A percentile compares a stretch with the other conserved stretches of the same genome.
Evolutionary conservation across 345 rosid genomes (phyloP).

Genomic region (Alliaria petiolata): DNA sequence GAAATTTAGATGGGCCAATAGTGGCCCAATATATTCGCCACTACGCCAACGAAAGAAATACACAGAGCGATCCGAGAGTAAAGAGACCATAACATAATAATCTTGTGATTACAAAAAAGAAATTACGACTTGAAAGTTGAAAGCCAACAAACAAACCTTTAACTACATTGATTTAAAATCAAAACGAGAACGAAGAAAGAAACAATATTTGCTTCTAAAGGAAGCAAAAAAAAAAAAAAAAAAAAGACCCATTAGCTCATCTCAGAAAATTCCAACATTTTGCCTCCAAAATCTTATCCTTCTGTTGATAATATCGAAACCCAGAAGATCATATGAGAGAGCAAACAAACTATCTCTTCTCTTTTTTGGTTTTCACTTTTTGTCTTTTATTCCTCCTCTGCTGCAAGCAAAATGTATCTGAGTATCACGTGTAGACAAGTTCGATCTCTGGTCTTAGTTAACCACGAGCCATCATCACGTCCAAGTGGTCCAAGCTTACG

Average conservation of each 20-base stretch:
- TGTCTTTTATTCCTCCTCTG: neutral
- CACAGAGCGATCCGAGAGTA: neutral
- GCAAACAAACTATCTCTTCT: constrained; percentile 9
- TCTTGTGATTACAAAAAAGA: constrained; percentile 13
- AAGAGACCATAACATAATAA: neutral
- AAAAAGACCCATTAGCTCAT: neutral
- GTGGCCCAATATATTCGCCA: neutral
- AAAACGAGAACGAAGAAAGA: neutral
- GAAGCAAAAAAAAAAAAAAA: neutral
- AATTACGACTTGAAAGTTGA: constrained; percentile 10
- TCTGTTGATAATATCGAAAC: neutral
- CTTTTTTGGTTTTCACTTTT: neutral
- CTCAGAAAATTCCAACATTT: constrained; percentile 24
- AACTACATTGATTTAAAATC: neutral
- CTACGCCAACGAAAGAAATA: neutral
- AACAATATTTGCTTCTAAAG: constrained; percentile 8
- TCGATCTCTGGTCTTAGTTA: constrained; percentile 31
- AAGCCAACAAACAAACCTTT: neutral
- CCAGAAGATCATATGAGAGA: neutral
- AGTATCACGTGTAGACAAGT: constrained; percentile 18
- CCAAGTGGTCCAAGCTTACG: constrained; percentile 44
- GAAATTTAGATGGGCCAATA: neutral
- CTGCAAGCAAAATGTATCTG: neutral
- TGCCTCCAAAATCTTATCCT: constrained; percentile 24
- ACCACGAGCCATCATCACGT: constrained; percentile 80